Conservation (phyloP, 1,139 yeast genomes). For the Candida sanyaensis region DNA sequence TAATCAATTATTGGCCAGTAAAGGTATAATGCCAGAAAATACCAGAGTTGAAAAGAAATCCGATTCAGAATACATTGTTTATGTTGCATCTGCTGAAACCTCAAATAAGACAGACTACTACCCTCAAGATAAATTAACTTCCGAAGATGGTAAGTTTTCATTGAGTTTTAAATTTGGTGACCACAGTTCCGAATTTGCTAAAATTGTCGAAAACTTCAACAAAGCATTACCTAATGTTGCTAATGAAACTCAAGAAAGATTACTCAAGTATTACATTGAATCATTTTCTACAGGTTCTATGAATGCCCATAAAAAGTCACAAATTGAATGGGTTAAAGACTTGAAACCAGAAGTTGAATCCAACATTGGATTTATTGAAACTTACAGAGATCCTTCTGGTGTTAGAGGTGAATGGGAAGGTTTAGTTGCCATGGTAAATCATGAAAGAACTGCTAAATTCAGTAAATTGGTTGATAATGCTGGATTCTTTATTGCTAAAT, state of each 20-base stretch:
- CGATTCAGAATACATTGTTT: slow-evolving; percentile 49
- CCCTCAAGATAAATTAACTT: slow-evolving; percentile 27
- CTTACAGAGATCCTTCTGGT: slow-evolving; percentile 90
- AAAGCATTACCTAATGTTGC: slow-evolving; percentile 67
- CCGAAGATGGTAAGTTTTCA: slow-evolving; percentile 27
- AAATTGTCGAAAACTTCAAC: slow-evolving; percentile 56
- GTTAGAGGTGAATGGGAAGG: slow-evolving; percentile 96
- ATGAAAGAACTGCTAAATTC: slow-evolving; percentile 81
- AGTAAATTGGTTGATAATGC: slow-evolving; percentile 69
- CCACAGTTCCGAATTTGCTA: slow-evolving; percentile 61
- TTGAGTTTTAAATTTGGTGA: slow-evolving; percentile 75
- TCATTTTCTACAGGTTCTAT: slow-evolving; percentile 82
- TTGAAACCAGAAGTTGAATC: slow-evolving; percentile 82
- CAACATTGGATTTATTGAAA: slow-evolving; percentile 87
- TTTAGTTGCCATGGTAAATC: slow-evolving; percentile 87
- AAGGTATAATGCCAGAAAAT: slow-evolving; percentile 79
- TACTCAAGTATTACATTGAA: slow-evolving; percentile 66
- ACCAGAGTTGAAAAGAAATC: slow-evolving; percentile 63
- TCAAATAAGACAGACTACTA: slow-evolving; percentile 46
- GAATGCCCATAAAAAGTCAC: slow-evolving; percentile 83
- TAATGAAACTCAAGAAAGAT: slow-evolving; percentile 66
- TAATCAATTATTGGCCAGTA: slow-evolving; percentile 60
- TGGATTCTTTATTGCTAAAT: slow-evolving; percentile 56
- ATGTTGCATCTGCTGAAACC: slow-evolving; percentile 59
- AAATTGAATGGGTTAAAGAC: slow-evolving; percentile 86